These are phyloP conservation scores for Phoenix dactylifera DNA, from an alignment of 176 grass and related monocot species.

Conservation along the genomic window DNA sequence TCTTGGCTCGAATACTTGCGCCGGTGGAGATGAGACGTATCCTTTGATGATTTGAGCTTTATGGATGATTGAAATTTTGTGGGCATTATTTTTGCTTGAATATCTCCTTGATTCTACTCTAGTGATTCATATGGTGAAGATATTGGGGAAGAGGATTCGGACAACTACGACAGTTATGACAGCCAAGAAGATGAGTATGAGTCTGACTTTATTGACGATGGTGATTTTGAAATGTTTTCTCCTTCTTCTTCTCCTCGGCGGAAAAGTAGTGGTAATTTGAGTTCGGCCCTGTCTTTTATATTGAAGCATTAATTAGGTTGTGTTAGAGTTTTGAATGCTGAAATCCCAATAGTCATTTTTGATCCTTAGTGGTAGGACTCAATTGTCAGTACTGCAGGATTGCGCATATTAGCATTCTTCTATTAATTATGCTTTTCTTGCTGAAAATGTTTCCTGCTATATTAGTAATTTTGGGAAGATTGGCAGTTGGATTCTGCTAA, in stretches of 20 bases:
- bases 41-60: slow-evolving; percentile 23
- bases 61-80: too few species aligned
- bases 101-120: slow-evolving; percentile 12
- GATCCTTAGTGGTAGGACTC: too few species aligned
- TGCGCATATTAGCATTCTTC: too few species aligned
- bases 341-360: too few species aligned
- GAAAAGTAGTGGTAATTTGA: slow-evolving; percentile 59
- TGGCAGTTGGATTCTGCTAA: too few species aligned
- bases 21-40: slow-evolving; percentile 49
- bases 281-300: too few species aligned
- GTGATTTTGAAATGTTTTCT: slow-evolving; percentile 34
- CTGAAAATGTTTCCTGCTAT: too few species aligned
- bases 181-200: slow-evolving; percentile 66
- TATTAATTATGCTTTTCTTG: too few species aligned
- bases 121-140: slow-evolving; percentile 55
- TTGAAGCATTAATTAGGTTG: too few species aligned
- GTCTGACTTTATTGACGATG: slow-evolving; percentile 81
- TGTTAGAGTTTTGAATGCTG: too few species aligned
- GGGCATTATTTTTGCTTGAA: slow-evolving; percentile 25
- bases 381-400: too few species aligned
- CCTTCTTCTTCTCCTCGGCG: slow-evolving; percentile 24
- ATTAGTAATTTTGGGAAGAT: too few species aligned
- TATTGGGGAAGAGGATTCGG: slow-evolving; percentile 52
- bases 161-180: slow-evolving; percentile 21
- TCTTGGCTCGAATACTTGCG: not conserved